These are phyloP conservation scores for Beta macrorhiza DNA, from an alignment of 179 eudicot species.

Conservation along the genomic window DNA sequence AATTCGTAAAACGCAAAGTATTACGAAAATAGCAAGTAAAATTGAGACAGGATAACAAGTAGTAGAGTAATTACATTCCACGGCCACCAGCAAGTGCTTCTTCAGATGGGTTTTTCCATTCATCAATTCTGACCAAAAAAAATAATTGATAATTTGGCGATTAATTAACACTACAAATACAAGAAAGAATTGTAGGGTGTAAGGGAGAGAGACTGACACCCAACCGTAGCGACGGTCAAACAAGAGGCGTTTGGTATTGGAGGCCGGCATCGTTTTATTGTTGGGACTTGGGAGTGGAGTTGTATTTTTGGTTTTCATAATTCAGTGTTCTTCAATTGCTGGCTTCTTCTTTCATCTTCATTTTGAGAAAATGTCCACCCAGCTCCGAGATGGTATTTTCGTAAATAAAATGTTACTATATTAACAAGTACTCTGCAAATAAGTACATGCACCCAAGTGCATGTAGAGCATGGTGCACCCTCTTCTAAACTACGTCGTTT, in stretches of 20 bases:
- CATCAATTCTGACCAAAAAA: conserved; percentile 41
- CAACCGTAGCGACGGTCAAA: conserved; percentile 64
- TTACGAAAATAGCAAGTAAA: not conserved
- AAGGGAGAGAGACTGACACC: conserved; percentile 34
- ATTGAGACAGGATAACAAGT: not conserved
- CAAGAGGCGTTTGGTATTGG: conserved; percentile 36
- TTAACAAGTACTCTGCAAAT: no score
- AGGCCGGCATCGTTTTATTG: not conserved
- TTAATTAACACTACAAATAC: not conserved
- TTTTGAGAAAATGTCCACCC: no score
- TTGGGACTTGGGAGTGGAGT: not conserved
- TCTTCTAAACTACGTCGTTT: no score
- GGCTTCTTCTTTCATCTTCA: not conserved
- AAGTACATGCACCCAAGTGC: no score
- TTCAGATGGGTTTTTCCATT: conserved; percentile 49
- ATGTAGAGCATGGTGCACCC: not conserved
- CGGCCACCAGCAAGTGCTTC: conserved; percentile 59
- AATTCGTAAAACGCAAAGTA: not conserved
- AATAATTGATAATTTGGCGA: not conserved
- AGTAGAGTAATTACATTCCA: conserved; percentile 37
- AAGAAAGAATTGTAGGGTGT: not conserved
- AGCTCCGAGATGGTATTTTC: no score
- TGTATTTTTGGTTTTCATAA: not conserved
- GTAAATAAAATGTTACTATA: no score
- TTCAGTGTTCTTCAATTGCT: not conserved